phyloP scores from a whole-genome alignment of 345 rosid genomes.

The Eucalyptus curtisii region DNA sequence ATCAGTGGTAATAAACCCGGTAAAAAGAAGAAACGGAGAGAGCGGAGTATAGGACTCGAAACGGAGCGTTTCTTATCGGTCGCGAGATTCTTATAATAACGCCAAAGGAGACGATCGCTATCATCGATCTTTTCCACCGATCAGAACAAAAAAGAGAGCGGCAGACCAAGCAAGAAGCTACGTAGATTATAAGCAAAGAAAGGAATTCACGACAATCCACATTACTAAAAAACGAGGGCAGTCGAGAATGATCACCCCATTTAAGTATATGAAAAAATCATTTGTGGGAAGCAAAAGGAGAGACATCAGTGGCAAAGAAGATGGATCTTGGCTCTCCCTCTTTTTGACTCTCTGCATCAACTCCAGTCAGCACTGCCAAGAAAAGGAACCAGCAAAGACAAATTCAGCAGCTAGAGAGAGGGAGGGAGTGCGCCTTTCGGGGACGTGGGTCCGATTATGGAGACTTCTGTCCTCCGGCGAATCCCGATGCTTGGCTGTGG shows the following conservation, averaged over 20 bases:
- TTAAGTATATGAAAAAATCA: not conserved
- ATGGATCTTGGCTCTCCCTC: not conserved
- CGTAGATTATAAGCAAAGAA: slow-evolving; percentile 57
- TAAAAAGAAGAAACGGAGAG: not conserved
- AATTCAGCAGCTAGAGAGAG: not conserved
- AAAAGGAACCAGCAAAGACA: not conserved
- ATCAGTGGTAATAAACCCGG: not conserved
- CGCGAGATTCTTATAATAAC: not conserved
- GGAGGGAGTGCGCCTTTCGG: not conserved
- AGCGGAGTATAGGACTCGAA: not conserved
- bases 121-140: not conserved
- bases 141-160: not conserved
- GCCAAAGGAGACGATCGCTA: not conserved
- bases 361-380: not conserved
- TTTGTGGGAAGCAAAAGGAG: not conserved
- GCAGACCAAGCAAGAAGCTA: slow-evolving; percentile 1
- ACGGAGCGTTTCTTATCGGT: not conserved
- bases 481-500: not conserved
- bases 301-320: not conserved
- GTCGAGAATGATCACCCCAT: not conserved
- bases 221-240: not conserved
- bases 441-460: not conserved
- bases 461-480: not conserved
- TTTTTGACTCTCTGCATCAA: not conserved
- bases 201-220: slow-evolving; percentile 3